phyloP scores from a whole-genome alignment of 2,329 filamentous ascomycete species.

The Pyricularia pennisetigena region DNA sequence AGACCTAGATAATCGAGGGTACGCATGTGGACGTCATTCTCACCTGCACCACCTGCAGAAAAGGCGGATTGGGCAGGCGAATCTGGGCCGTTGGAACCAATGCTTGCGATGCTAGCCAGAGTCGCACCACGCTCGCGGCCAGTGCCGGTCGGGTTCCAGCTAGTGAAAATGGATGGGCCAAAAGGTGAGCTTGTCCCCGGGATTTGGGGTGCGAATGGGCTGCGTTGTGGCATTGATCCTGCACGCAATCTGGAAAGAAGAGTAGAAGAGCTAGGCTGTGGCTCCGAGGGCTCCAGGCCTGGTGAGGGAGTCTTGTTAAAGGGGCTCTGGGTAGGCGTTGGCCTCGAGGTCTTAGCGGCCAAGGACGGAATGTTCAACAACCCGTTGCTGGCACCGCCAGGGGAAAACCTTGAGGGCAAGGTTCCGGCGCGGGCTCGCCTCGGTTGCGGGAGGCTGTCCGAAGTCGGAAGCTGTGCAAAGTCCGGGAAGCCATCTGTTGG shows the following conservation, averaged over 20 bases:
- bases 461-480: constrained; percentile 62
- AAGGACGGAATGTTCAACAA: constrained; percentile 44
- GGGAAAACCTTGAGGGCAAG: constrained; percentile 88
- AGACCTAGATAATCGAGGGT: constrained; percentile 94
- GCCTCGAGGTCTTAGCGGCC: constrained; percentile 70
- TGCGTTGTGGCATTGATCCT: constrained; percentile 87
- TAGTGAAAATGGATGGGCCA: constrained; percentile 82
- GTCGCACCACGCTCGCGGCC: constrained; percentile 79
- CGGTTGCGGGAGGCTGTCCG: constrained; percentile 55
- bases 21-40: constrained; percentile 78
- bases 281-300: constrained; percentile 37
- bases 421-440: constrained; percentile 86
- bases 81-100: constrained; percentile 80
- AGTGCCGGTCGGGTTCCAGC: constrained; percentile 55
- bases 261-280: constrained; percentile 48
- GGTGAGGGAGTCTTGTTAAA: constrained; percentile 59
- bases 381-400: constrained; percentile 55
- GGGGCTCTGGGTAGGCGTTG: constrained; percentile 78
- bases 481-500: constrained; percentile 94
- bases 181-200: constrained; percentile 58
- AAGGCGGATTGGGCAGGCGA: constrained; percentile 83
- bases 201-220: constrained; percentile 50
- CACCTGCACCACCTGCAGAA: constrained; percentile 72
- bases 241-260: constrained; percentile 79
- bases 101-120: constrained; percentile 70